A percentile compares a stretch with the other conserved stretches of the same genome.
Conservation (phyloP, 176 grass and related monocot genomes). For the Hyparrhenia diplandra region DNA sequence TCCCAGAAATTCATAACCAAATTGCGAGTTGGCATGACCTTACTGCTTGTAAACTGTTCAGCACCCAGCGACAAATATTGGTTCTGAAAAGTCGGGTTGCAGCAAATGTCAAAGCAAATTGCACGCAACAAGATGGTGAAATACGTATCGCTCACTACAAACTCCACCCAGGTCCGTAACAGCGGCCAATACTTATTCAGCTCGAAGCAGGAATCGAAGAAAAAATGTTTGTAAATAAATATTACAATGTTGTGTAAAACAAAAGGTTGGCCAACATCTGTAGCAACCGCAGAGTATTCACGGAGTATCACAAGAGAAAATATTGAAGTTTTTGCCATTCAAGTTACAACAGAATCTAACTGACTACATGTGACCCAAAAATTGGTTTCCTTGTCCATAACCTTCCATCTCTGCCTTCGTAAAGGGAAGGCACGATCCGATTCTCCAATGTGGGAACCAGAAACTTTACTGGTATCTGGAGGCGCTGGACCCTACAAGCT, state of each 20-base stretch:
- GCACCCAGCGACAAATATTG: background rate
- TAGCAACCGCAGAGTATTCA: background rate
- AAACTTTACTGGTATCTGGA: background rate
- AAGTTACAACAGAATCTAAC: conserved; percentile 20
- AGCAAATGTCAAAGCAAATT: background rate
- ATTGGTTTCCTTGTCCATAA: background rate
- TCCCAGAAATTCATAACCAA: background rate
- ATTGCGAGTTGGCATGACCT: background rate
- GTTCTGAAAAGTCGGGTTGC: background rate
- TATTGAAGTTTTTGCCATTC: background rate
- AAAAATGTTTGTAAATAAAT: background rate
- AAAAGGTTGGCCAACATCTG: background rate
- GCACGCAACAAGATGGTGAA: background rate
- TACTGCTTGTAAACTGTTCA: background rate
- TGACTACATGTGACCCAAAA: conserved; percentile 9
- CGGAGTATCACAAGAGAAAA: conserved; percentile 8
- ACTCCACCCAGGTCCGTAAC: background rate
- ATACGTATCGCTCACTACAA: background rate
- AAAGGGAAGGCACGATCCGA: background rate
- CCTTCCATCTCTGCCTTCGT: background rate
- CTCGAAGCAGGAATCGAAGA: background rate
- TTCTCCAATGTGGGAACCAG: background rate
- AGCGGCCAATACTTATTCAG: background rate
- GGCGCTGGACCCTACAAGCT: conserved; percentile 65
- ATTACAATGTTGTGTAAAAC: background rate